Evolutionary conservation across 2,329 filamentous ascomycete genomes (phyloP), one percentile per base, ranked within the genome.

Genomic region (Monosporascus cannonballus): DNA sequence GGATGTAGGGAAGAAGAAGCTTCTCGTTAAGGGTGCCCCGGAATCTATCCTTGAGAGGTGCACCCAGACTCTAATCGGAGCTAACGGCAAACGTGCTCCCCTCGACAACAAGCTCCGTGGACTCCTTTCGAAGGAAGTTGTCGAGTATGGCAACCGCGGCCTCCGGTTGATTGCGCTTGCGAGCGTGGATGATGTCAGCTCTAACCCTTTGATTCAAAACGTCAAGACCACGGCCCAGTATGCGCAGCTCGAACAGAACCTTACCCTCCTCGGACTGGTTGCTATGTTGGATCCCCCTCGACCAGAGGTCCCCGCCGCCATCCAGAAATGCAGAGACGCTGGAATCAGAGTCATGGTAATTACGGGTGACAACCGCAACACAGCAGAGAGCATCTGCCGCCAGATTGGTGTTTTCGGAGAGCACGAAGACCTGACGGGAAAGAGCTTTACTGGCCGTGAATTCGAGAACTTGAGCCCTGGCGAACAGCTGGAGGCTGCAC

Each of bases 281-380:
- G 91, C 88, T 63, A 99, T 99, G 94, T 80, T 96, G 67, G 94
- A 99, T 69, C 94, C 94, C 63, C 94, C 94, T 64, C 90, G 94
- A 38, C 89, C 90, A 47, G 94, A 99, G 74, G 94, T 97, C 11
- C 82, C 88, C 50, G 80, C 76, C 49, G 94, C 94, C 47, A 95
- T 99, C 63, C 79, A 79, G 66, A 89, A 96, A 71, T 99, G 94
- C 74, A 89, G 87, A 71, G 85, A 90, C 57, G 94, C 94, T 61
- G 94, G 94, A 61, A 97, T 99, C 64, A 88, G 94, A 56, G 90
- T 99, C 48, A 90, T 99, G 61, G 94, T 99, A 59, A 96, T 99
- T 71, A 99, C 94, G 51, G 94, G 94, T 66, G 94, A 99, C 74
- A 99, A 96, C 75, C 91, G 88, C 68, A 96, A 95, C 75, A 99